Conservation (phyloP, 2,329 filamentous ascomycete genomes). For the Pseudogymnoascus sp. region DNA sequence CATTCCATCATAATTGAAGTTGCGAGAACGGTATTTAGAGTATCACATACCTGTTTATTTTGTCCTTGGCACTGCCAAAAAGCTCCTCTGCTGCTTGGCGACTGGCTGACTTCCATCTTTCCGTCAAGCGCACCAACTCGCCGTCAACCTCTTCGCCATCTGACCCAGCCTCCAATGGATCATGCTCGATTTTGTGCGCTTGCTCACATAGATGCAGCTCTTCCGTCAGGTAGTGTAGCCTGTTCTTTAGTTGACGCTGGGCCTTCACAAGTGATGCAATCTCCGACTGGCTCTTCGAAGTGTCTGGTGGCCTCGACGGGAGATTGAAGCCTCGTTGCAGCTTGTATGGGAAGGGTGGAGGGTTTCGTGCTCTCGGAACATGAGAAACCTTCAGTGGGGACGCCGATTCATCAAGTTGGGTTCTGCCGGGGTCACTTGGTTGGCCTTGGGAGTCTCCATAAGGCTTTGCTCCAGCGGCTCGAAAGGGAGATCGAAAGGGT, state of each 20-base stretch:
- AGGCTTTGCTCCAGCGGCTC: slow-evolving; percentile 25
- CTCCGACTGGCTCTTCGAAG: slow-evolving; percentile 15
- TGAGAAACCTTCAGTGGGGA: background rate
- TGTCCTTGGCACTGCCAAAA: slow-evolving; percentile 52
- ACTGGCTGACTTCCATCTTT: slow-evolving; percentile 54
- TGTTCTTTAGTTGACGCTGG: slow-evolving; percentile 29
- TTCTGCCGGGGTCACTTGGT: background rate
- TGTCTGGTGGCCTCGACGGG: background rate
- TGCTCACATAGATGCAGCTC: slow-evolving; percentile 46
- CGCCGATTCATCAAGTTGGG: background rate
- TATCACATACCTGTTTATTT: slow-evolving; percentile 41
- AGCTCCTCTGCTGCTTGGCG: slow-evolving; percentile 61
- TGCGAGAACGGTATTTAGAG: background rate
- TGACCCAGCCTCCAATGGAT: slow-evolving; percentile 14
- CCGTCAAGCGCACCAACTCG: slow-evolving; percentile 49
- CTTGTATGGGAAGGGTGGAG: background rate
- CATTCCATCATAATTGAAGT: background rate
- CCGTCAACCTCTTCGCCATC: slow-evolving; percentile 32
- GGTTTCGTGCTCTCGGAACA: background rate
- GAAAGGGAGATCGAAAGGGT: slow-evolving; percentile 66
- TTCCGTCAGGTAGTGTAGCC: slow-evolving; percentile 25
- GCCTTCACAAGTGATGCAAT: slow-evolving; percentile 26
- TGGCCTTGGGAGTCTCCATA: slow-evolving; percentile 9
- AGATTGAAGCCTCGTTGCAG: background rate
- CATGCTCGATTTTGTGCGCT: slow-evolving; percentile 42